A percentile compares a stretch with the other conserved stretches of the same genome.
These are phyloP conservation scores for Xerophyta viscosa DNA, from an alignment of 106 monocot species.

Conservation along the genomic window DNA sequence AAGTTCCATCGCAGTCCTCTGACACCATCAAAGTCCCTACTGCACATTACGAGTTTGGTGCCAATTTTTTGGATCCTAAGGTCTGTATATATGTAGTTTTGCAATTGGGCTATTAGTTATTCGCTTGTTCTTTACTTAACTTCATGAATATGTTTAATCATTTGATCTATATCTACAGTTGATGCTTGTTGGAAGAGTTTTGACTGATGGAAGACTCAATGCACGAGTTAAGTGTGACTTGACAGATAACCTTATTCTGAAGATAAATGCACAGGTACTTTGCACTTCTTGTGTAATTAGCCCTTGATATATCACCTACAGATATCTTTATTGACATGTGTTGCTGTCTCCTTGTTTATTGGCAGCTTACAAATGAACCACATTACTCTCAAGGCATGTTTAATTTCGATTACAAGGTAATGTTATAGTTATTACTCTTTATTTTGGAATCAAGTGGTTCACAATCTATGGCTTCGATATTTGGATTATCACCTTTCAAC, in stretches of 20 bases:
- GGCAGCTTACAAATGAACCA: slow-evolving; percentile 90
- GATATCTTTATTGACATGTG: neutral
- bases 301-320: neutral
- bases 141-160: too few relatives aligned
- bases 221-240: slow-evolving; percentile 97
- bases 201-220: slow-evolving; percentile 95
- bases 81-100: too few relatives aligned
- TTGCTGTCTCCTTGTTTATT: slow-evolving; percentile 3
- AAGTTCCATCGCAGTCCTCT: slow-evolving; percentile 70
- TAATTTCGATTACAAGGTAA: slow-evolving; percentile 99
- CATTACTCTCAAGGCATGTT: slow-evolving; percentile 99
- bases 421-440: too few relatives aligned
- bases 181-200: slow-evolving; percentile 93
- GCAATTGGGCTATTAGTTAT: too few relatives aligned
- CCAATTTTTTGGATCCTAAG: slow-evolving; percentile 96
- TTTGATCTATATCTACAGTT: too few relatives aligned
- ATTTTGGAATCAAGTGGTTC: too few relatives aligned
- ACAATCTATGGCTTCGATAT: too few relatives aligned
- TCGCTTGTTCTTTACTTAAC: too few relatives aligned
- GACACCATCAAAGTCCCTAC: slow-evolving; percentile 85
- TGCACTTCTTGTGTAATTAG: neutral
- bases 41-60: slow-evolving; percentile 94
- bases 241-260: slow-evolving; percentile 81
- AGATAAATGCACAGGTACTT: slow-evolving; percentile 87
- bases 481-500: too few relatives aligned